Conservation (phyloP, 768 basidiomycete species). For the Coprinopsis strossmayeri region DNA sequence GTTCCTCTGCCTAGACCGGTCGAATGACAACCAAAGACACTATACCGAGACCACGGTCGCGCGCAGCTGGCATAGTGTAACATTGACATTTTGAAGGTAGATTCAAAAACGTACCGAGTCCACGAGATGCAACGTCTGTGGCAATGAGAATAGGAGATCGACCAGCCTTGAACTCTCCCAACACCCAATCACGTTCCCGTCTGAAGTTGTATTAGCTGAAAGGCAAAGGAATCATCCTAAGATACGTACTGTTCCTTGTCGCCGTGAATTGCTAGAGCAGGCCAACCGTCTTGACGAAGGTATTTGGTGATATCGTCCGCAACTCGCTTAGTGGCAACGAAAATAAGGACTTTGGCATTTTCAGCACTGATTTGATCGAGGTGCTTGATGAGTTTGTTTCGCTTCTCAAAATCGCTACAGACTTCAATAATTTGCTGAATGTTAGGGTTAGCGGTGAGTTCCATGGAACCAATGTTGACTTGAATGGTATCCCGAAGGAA, state of each 20-base stretch:
- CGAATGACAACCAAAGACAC: conserved; percentile 2
- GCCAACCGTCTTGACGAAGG: conserved; percentile 97
- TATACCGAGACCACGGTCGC: not conserved
- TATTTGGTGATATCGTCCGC: conserved; percentile 99
- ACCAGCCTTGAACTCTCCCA: conserved; percentile 97
- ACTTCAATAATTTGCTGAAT: conserved; percentile 95
- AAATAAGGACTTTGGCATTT: conserved; percentile 98
- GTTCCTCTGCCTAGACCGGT: not conserved
- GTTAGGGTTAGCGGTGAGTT: conserved; percentile 96
- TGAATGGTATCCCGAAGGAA: conserved; percentile 96
- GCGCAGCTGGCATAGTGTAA: not conserved
- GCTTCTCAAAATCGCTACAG: conserved; percentile 96
- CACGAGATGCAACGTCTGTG: conserved; percentile 98
- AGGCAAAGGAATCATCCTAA: not conserved
- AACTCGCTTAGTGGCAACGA: conserved; percentile 95
- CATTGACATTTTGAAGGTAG: not conserved
- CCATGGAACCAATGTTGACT: conserved; percentile 98
- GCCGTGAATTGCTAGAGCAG: conserved; percentile 98
- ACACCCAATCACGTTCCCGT: conserved; percentile 98
- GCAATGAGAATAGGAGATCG: conserved; percentile 97
- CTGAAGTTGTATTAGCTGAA: conserved; percentile 28
- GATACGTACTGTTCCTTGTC: conserved; percentile 92
- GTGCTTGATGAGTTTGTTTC: conserved; percentile 92
- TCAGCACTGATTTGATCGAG: conserved; percentile 94
- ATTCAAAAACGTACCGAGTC: conserved; percentile 85